Conservation (phyloP, 345 rosid genomes). For the Salix exigua region DNA sequence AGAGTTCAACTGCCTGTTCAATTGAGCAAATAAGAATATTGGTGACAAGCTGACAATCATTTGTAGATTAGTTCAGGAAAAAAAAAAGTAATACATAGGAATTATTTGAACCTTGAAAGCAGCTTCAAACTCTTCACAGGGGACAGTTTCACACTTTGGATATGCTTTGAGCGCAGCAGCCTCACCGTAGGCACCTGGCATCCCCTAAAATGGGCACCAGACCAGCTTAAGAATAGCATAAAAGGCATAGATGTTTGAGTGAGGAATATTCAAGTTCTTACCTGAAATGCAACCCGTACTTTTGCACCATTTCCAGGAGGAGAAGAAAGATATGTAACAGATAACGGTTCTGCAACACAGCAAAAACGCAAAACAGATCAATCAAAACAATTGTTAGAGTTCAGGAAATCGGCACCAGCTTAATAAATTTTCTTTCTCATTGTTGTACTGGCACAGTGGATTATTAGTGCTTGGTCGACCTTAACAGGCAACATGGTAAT, state of each 20-base stretch:
- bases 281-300: slow-evolving; percentile 87
- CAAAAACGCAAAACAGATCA: neutral
- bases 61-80: slow-evolving; percentile 6
- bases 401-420: neutral
- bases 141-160: slow-evolving; percentile 85
- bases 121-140: slow-evolving; percentile 83
- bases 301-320: slow-evolving; percentile 44
- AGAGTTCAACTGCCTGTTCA: slow-evolving; percentile 87
- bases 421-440: neutral
- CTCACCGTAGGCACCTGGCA: slow-evolving; percentile 90
- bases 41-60: neutral
- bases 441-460: neutral
- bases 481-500: neutral
- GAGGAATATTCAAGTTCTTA: slow-evolving; percentile 23
- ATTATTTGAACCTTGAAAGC: slow-evolving; percentile 60
- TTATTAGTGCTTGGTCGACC: neutral
- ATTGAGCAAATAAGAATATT: slow-evolving; percentile 1
- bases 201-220: slow-evolving; percentile 50
- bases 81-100: neutral
- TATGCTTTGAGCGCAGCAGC: slow-evolving; percentile 83
- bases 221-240: slow-evolving; percentile 16
- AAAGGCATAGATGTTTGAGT: slow-evolving; percentile 10
- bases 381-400: neutral
- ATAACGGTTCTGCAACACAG: slow-evolving; percentile 66
- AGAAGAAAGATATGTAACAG: slow-evolving; percentile 41